Base-by-base conservation (phyloP, 169 alveolate genomes). In the Cyclospora cayetanensis region DNA sequence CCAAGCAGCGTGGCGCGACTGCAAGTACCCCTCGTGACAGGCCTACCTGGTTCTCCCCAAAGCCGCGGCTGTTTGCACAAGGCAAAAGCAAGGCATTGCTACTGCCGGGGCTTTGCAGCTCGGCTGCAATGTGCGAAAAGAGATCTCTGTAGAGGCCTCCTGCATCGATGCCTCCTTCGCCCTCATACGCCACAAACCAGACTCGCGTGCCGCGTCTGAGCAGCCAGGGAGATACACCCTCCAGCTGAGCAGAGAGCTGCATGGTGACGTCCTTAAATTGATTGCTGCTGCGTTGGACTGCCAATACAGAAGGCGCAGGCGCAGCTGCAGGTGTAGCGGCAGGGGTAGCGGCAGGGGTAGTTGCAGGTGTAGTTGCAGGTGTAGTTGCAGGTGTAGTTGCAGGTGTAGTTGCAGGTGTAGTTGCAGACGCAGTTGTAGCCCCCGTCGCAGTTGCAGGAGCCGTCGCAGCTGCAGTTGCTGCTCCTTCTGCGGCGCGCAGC, bases 131-230 rank as follows among this genome's bases (percentile, higher is more conserved):
- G 50, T 96, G 96, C 11, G 97, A 91, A 31, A 97, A 70, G 46
- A 95, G 93, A 77, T 97, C 98, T 46, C 97, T 88, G 90, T 94
- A 97, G 0, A 97, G 97, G n/a, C 98, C 98, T n/a, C 98, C 98
- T 0, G 98, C 98, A 90, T 97, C 98, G 43, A 95, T 95, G 29
- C 97, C 96, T 22, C 97, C 98, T 92, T 97, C 98, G 2, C 97
- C 98, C 66, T 79, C 93, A 84, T 95, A 97, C n/a, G 94, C 88
- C n/a, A 97, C 98, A 41, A 72, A 92, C 94, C 96, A 95, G 52
- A 96, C 94, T 53, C 96, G 74, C 77, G 92, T 77, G 83, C 95
- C 93, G 77, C 95, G 39, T 76, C 93, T 85, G 90, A 96, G 63
- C 80, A 87, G 95, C 93, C 87, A 43, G 41, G 93, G 39, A 76